A percentile compares a stretch with the other conserved stretches of the same genome.
Conservation (phyloP, 768 basidiomycete genomes). For the Leccinum ochraceum region DNA sequence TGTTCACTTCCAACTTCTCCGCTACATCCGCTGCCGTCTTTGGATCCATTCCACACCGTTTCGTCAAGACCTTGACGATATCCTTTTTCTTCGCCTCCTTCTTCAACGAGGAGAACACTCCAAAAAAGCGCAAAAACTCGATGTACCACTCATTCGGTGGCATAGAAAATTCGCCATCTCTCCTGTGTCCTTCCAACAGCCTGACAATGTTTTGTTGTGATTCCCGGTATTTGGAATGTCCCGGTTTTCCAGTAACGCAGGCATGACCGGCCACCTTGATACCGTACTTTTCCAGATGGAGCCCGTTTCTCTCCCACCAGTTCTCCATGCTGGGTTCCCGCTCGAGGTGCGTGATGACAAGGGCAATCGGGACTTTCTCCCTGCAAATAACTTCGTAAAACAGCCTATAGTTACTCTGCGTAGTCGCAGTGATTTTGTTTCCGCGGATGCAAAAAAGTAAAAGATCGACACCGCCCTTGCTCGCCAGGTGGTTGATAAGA, state of each 20-base stretch:
- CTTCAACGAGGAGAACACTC: slow-evolving; percentile 25
- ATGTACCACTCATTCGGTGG: slow-evolving; percentile 26
- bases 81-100: slow-evolving; percentile 25
- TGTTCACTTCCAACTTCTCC: slow-evolving; percentile 11
- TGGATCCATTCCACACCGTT: slow-evolving; percentile 29
- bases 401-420: slow-evolving; percentile 41
- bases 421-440: slow-evolving; percentile 38
- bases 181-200: slow-evolving; percentile 17
- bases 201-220: slow-evolving; percentile 20
- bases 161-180: slow-evolving; percentile 25
- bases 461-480: slow-evolving; percentile 39
- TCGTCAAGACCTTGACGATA: slow-evolving; percentile 26
- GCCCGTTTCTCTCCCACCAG: slow-evolving; percentile 36
- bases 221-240: slow-evolving; percentile 28
- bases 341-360: slow-evolving; percentile 45
- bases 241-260: slow-evolving; percentile 33
- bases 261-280: slow-evolving; percentile 33
- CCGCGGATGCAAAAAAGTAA: slow-evolving; percentile 44
- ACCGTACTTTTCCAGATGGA: slow-evolving; percentile 22
- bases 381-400: slow-evolving; percentile 44
- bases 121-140: slow-evolving; percentile 28
- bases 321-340: slow-evolving; percentile 34
- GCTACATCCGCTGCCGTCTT: slow-evolving; percentile 25
- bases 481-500: slow-evolving; percentile 35
- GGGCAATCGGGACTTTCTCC: slow-evolving; percentile 29